Base-by-base conservation (phyloP, 768 basidiomycete genomes). In the Candolleomyces eurysporus region DNA sequence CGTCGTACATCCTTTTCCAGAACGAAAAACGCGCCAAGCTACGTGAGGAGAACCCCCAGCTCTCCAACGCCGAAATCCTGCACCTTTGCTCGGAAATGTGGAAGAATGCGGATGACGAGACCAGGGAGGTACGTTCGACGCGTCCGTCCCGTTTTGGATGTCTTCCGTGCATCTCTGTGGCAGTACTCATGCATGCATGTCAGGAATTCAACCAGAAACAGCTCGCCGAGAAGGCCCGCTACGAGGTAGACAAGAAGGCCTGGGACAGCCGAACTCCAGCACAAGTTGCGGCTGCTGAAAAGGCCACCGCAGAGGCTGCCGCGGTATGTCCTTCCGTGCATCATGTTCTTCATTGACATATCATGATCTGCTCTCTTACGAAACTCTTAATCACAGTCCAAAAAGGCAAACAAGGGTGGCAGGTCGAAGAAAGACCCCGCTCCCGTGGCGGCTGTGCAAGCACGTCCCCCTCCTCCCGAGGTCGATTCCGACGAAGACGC, bases 1-100 rank as follows among this genome's bases (percentile, higher is more conserved):
- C 92, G 7, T 94, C 94, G 19, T 98, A 96, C 76, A 85, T 98
- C 69, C 78, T 96, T 66, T 98, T 90, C 82, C 96, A 98, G 77
- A 97, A 96, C 71, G 90, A 91, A 14, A 82, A 94, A 58, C 89
- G 94, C 71, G 84, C 84, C 61, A 79, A 84, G 60, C 80, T 96
- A 66, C 87, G 89, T 77, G 78, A 79, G 43, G 73, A 81, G 66
- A 75, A 90, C 71, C 89, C 91, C 10, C 74, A 77, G 9, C 73
- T 94, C 61, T 73, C 82, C 42, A 88, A 97, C 70, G 71, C 82
- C 43, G 94, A 96, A 59, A 75, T 97, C 42, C 75, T 97, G 67
- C 70, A 71, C 39, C 69, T 89, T 66, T 91, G 97, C 64, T 80
- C 89, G 16, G 84, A 85, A 60, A 81, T 83, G 63, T 98, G 96